Evolutionary conservation across 495 filamentous ascomycete species (phyloP).

Genomic region (Penicillium robsamsonii): DNA sequence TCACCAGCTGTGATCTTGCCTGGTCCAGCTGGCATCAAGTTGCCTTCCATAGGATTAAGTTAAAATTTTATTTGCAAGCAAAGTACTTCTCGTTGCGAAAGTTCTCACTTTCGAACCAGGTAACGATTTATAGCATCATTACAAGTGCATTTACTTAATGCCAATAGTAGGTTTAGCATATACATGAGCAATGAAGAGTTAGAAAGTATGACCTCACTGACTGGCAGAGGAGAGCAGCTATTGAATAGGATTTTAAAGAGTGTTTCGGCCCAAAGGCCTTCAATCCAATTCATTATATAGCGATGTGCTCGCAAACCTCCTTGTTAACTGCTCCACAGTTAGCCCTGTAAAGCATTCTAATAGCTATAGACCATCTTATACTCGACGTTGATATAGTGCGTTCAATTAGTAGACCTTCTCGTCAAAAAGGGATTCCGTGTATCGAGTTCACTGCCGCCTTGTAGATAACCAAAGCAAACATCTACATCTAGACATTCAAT

Average conservation of each 20-base stretch:
- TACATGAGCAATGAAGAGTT: no score
- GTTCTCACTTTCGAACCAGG: no score
- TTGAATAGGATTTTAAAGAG: no score
- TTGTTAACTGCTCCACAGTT: no score
- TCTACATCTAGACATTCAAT: background rate
- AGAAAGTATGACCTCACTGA: no score
- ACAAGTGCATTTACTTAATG: no score
- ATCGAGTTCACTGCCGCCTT: background rate
- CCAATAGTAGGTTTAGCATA: no score
- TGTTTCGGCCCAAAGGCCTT: no score
- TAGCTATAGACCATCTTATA: background rate
- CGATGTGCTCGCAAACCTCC: no score
- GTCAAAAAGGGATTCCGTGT: background rate
- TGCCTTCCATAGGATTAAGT: background rate
- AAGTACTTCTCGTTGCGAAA: background rate
- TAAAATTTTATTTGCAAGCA: background rate
- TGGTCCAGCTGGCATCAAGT: background rate
- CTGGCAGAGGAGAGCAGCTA: no score
- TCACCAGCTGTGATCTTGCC: background rate
- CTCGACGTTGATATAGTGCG: background rate
- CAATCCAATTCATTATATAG: no score
- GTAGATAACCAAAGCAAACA: background rate
- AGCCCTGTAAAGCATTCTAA: background rate
- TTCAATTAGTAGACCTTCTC: background rate
- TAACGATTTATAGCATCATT: no score